Percentiles rank a stretch among this genome's conserved stretches.
Evolutionary conservation across 805 yeast genomes (phyloP).

Genomic region (Starmerella gropengiesseri): DNA sequence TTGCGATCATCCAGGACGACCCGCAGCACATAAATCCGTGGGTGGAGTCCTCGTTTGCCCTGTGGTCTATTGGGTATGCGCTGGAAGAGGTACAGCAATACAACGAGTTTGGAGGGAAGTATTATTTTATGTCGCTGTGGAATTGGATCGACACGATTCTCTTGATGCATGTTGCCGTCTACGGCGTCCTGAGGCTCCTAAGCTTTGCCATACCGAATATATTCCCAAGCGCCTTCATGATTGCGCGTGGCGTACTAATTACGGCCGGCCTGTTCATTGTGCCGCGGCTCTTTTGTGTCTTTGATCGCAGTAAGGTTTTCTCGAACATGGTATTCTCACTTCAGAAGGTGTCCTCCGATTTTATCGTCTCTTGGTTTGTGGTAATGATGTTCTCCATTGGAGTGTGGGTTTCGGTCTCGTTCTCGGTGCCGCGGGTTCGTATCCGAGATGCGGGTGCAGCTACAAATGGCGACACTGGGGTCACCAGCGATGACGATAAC

Average conservation of each 20-base stretch:
- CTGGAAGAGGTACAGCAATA: constrained; percentile 6
- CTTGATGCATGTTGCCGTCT: neutral
- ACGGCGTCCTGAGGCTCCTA: neutral
- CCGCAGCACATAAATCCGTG: neutral
- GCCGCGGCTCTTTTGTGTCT: constrained; percentile 7
- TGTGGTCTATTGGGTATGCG: constrained; percentile 6
- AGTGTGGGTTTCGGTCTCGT: constrained; percentile 9
- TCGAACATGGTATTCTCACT: constrained; percentile 8
- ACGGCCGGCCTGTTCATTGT: constrained; percentile 8
- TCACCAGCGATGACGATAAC: neutral
- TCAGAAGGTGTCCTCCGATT: constrained; percentile 4
- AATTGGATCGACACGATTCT: constrained; percentile 4
- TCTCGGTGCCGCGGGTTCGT: constrained; percentile 7
- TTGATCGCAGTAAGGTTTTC: constrained; percentile 5
- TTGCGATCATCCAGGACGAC: constrained; percentile 6
- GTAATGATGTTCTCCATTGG: constrained; percentile 10
- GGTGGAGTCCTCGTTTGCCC: constrained; percentile 3
- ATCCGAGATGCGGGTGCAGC: neutral
- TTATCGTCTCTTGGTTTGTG: constrained; percentile 5
- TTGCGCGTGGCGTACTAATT: constrained; percentile 6
- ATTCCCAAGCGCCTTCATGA: neutral
- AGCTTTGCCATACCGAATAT: neutral
- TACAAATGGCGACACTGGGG: too few relatives aligned
- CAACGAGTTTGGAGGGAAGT: constrained; percentile 1
- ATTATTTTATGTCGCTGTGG: constrained; percentile 8